Evolutionary conservation across 139 green algal genomes (phyloP), one percentile per base, ranked within the genome.

Genomic region (Diplosphaera chodatii): DNA sequence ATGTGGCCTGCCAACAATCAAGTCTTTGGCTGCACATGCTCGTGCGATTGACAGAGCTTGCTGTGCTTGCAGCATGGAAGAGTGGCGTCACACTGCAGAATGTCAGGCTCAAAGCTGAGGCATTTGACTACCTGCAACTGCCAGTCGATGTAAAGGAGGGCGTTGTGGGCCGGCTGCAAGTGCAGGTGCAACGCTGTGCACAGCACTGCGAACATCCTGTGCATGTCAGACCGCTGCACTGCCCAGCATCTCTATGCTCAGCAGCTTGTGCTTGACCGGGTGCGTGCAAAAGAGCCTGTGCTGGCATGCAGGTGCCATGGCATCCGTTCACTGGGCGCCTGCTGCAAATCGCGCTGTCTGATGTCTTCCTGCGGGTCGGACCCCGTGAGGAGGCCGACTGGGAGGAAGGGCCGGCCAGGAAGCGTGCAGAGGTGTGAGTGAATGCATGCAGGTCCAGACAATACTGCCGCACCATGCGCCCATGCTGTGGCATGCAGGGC

Each of bases 41-140:
- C n/a, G n/a, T n/a, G n/a, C n/a, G n/a, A n/a, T n/a, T n/a, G n/a
- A n/a, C n/a, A n/a, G n/a, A n/a, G n/a, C n/a, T n/a, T n/a, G n/a
- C n/a, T n/a, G n/a, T n/a, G n/a, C 55, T 1, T 81, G 63, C 75
- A 87, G 83, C 78, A 15, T 83, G 83, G 81, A 74, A 70, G 62
- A 85, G 78, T n/a, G 82, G 83, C 28, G 10, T 88, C 5, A 81
- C 68, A 16, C 63, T 89, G 74, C 37, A 87, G 29, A 77, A 88
- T 32, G 79, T 89, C 6, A 48, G 29, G 25, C 67, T 89, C 21
- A 82, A 82, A 10, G 31, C 55, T 4, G 84, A 86, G n/a, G 82
- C 82, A 0, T 84, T 88, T 10, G 79, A 87, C 28, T 79, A 82
- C 66, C 66, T 88, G 63, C 66, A 86, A 64, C 74, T 87, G 27